Base-by-base conservation (phyloP, 305 asterid species). In the Nicotiana rustica region DNA sequence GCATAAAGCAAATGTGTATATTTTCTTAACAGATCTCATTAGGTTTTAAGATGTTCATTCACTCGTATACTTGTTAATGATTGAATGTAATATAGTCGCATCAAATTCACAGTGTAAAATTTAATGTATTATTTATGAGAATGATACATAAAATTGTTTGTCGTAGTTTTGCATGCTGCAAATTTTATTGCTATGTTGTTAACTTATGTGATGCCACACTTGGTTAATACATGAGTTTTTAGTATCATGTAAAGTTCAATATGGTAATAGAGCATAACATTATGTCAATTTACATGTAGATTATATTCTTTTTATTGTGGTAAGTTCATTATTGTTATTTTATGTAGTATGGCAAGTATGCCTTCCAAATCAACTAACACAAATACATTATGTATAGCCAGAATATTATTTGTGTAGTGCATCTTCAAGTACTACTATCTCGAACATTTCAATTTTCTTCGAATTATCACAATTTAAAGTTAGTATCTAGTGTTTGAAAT, bases 1-100 rank as follows among this genome's bases (percentile, higher is more conserved):
- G 67, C 65, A 15, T 55, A 56, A 62, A 76, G 62, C 80, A 76
- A 76, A 55, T 76, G 52, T 76, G 31, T 31, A 10, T 52, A 36
- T 18, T 55, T 76, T 56, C 49, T 55, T 56, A 18, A 31, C 33
- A 55, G 33, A 76, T 76, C 66, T 38, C 80, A 76, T 17, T 76
- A 55, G 15, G 15, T 73, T 73, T 7, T 21, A 49, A 73, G 44
- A 25, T 73, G 44, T 49, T 73, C 25, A 7, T 52, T 0, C 62
- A 49, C 55, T 4, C 33, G 29, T 49, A 3, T 14, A 25, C 35
- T 73, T 73, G 14, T 47, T 49, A 49, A 25, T 47, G 79, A 73
- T 25, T 73, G 44, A 49, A 18, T 49, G 38, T 73, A 25, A 59
- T 49, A 73, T 49, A 49, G 18, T 44, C 19, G 18, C 1, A 44